Evolutionary conservation across 176 grass and related monocot genomes (phyloP).

Genomic region (Ensete ventricosum): DNA sequence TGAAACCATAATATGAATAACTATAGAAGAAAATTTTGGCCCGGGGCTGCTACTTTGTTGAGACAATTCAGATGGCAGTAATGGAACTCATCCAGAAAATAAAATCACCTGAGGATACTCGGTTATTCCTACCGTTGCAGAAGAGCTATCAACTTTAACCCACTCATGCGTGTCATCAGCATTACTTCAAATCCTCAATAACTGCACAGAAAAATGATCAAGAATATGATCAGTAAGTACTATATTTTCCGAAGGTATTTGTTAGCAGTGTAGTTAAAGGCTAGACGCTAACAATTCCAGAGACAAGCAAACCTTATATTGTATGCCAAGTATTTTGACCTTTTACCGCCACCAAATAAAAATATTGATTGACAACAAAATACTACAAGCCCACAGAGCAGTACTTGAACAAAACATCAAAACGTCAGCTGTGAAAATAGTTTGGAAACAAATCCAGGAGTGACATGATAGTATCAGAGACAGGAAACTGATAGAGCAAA

Average conservation of each 20-base stretch:
- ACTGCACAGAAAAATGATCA: conserved; percentile 38
- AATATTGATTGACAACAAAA: no score
- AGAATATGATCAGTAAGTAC: not conserved
- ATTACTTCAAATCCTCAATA: conserved; percentile 77
- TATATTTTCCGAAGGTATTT: not conserved
- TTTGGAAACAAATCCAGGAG: no score
- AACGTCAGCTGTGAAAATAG: no score
- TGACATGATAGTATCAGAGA: no score
- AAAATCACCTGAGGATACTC: conserved; percentile 71
- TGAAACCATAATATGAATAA: no score
- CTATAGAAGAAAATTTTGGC: no score
- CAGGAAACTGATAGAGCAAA: no score
- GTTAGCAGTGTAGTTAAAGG: not conserved
- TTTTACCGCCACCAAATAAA: no score
- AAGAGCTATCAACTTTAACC: conserved; percentile 69
- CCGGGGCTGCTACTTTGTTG: not conserved
- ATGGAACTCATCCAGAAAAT: not conserved
- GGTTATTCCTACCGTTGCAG: conserved; percentile 70
- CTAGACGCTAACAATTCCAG: not conserved
- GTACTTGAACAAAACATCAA: no score
- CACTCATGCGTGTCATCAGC: conserved; percentile 82
- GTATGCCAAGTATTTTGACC: no score
- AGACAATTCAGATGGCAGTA: not conserved
- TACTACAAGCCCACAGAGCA: no score
- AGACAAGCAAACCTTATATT: no score